phyloP scores from a whole-genome alignment of 1,284 basidiomycete genomes.

The Fomitopsis pinicola region DNA sequence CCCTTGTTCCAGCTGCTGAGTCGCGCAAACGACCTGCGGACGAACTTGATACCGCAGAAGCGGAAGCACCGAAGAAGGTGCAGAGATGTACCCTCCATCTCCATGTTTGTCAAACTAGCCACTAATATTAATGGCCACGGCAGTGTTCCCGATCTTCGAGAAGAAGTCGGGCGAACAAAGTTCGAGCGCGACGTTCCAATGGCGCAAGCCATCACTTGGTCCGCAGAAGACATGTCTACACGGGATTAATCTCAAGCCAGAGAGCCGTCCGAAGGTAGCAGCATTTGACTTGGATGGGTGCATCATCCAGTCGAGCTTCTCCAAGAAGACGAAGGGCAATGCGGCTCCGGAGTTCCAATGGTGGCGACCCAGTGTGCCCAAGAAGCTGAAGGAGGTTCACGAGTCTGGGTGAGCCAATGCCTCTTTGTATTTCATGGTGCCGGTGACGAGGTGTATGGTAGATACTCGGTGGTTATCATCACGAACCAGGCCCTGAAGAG shows the following conservation, averaged over 20 bases:
- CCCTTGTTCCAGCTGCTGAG: background rate
- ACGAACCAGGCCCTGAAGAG: slow-evolving; percentile 73
- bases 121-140: background rate
- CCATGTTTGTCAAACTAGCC: background rate
- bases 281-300: slow-evolving; percentile 89
- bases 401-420: slow-evolving; percentile 50
- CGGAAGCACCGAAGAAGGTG: slow-evolving; percentile 5
- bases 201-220: slow-evolving; percentile 54
- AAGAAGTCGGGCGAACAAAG: slow-evolving; percentile 8
- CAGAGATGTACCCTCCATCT: slow-evolving; percentile 13
- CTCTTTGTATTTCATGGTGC: background rate
- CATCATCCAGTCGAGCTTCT: slow-evolving; percentile 62
- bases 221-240: slow-evolving; percentile 57
- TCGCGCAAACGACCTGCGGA: slow-evolving; percentile 3
- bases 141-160: slow-evolving; percentile 21
- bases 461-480: slow-evolving; percentile 73
- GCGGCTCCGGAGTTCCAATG: slow-evolving; percentile 61
- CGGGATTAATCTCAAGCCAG: slow-evolving; percentile 52
- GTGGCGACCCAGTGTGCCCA: slow-evolving; percentile 70
- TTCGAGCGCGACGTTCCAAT: slow-evolving; percentile 41
- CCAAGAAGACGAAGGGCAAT: slow-evolving; percentile 37
- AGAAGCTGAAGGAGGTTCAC: slow-evolving; percentile 56
- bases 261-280: slow-evolving; percentile 54
- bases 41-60: slow-evolving; percentile 1
- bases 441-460: slow-evolving; percentile 23